Base-by-base conservation (phyloP, 2,329 filamentous ascomycete species). In the Sclerotinia subarctica region DNA sequence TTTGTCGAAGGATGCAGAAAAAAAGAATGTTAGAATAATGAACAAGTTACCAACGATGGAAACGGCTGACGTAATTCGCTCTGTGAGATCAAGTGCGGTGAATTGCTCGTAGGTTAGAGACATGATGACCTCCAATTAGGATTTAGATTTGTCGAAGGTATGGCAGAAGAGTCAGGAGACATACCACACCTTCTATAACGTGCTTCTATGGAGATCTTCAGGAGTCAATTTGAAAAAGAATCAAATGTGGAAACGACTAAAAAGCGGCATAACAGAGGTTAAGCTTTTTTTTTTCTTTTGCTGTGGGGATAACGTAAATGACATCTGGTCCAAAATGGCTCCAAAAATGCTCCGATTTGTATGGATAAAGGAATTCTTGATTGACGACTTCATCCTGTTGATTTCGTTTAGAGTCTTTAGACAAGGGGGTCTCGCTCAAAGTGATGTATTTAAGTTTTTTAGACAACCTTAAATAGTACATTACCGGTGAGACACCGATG, bases 21-120 rank as follows among this genome's bases (percentile, higher is more conserved):
- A 72, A 11, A 82, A 70, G 70, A 86, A 87, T 13, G 84, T 86
- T 44, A 78, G 70, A 60, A 86, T 78, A 67, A 87, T 84, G 73
- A 86, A 81, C n/a, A 80, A 73, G 6, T 83, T 83, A 26, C 84
- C 84, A 7, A 83, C 42, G 3, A 87, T 75, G 3, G 85, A 87
- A 57, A 86, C 71, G 8, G 80, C 77, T 4, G 84, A 86, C 68
- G 82, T 82, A 49, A 80, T 26, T 29, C 66, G 42, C 59, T 68
- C 66, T 15, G 58, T 64, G 10, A 38, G n/a, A 15, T 47, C 66
- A 32, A 68, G 5, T 5, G 51, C 29, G 0, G 19, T 15, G 26
- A 24, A 44, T 47, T 68, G 35, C 5, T 77, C 59, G 17, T 38
- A 32, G 13, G 63, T 66, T 11, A 66, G n/a, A 35, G 63, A 24